Conservation (phyloP, 2,329 filamentous ascomycete genomes). For the Sporothrix euskadiensis region DNA sequence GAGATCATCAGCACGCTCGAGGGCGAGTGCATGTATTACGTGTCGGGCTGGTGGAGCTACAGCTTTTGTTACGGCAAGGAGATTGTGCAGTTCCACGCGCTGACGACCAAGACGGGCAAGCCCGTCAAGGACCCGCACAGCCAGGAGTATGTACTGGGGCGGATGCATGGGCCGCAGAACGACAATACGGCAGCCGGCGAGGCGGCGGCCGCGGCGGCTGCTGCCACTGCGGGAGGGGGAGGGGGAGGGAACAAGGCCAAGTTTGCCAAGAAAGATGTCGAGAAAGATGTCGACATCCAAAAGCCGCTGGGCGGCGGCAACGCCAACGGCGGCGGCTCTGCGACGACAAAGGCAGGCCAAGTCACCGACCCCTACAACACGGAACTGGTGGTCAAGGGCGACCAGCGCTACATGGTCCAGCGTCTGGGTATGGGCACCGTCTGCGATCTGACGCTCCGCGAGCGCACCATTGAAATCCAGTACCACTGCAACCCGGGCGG, state of each 20-base stretch:
- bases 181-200: background rate
- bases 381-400: conserved; percentile 76
- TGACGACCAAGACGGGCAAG: conserved; percentile 70
- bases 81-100: conserved; percentile 86
- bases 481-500: conserved; percentile 75
- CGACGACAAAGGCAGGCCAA: background rate
- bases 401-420: conserved; percentile 84
- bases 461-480: conserved; percentile 81
- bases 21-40: conserved; percentile 74
- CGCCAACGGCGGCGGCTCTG: background rate
- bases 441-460: conserved; percentile 81
- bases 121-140: conserved; percentile 76
- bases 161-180: conserved; percentile 43
- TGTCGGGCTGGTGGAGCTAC: conserved; percentile 95
- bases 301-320: conserved; percentile 20
- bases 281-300: conserved; percentile 31
- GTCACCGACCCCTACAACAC: conserved; percentile 49
- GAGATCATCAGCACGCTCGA: conserved; percentile 77
- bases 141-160: conserved; percentile 75
- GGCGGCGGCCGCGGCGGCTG: conserved; percentile 6
- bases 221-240: background rate
- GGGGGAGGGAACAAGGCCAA: background rate
- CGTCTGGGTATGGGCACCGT: conserved; percentile 74
- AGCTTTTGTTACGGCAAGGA: conserved; percentile 88
- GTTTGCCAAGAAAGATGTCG: conserved; percentile 29